phyloP scores from a whole-genome alignment of 2,329 filamentous ascomycete genomes.

The Lecanosticta acicola region DNA sequence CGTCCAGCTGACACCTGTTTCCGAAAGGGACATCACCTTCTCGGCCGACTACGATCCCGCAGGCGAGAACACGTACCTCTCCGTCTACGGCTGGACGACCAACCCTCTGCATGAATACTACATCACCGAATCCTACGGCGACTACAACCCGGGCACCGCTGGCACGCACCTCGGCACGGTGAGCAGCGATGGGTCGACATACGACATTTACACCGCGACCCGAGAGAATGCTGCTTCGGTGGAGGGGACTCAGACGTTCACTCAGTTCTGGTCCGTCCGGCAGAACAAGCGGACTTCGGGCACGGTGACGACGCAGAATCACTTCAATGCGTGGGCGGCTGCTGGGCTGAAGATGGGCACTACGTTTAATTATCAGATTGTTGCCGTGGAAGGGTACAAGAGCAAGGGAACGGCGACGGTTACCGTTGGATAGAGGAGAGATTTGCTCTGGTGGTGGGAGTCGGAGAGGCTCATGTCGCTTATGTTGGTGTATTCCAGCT shows the following conservation, averaged over 20 bases:
- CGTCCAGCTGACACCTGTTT: no score
- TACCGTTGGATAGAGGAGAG: slow-evolving; percentile 5
- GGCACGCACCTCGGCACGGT: slow-evolving; percentile 48
- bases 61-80: slow-evolving; percentile 45
- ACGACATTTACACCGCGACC: slow-evolving; percentile 47
- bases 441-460: background rate
- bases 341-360: slow-evolving; percentile 7
- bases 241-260: slow-evolving; percentile 48
- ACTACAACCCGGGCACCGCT: slow-evolving; percentile 41
- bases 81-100: slow-evolving; percentile 54
- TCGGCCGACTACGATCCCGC: slow-evolving; percentile 12
- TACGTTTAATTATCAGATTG: slow-evolving; percentile 13
- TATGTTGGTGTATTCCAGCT: no score
- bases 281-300: slow-evolving; percentile 47
- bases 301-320: slow-evolving; percentile 46
- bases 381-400: slow-evolving; percentile 13
- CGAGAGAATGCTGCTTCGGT: slow-evolving; percentile 46
- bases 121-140: slow-evolving; percentile 51
- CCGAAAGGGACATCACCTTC: slow-evolving; percentile 21
- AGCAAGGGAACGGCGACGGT: slow-evolving; percentile 9
- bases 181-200: slow-evolving; percentile 47
- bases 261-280: slow-evolving; percentile 49
- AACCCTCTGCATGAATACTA: slow-evolving; percentile 54
- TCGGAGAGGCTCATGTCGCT: no score
- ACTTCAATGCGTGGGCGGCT: slow-evolving; percentile 49